These are phyloP conservation scores for Iris pallida DNA, from an alignment of 116 monocot species.

Conservation along the genomic window DNA sequence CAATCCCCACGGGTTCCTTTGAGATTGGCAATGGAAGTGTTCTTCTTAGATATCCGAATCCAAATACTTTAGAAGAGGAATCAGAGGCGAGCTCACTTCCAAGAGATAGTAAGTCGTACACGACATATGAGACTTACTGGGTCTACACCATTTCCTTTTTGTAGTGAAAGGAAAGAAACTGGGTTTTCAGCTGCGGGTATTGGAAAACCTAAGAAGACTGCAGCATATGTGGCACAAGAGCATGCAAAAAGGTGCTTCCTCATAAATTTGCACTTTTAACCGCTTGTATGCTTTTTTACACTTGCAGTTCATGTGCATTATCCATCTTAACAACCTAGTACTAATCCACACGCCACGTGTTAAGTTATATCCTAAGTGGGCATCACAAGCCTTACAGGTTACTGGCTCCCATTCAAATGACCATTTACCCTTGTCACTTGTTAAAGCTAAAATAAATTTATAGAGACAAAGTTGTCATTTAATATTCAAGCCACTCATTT, in stretches of 20 bases:
- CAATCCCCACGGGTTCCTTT: conserved; percentile 49
- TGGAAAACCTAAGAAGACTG: conserved; percentile 23
- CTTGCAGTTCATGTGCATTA: neutral
- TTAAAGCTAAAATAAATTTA: too few relatives aligned
- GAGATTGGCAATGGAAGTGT: conserved; percentile 87
- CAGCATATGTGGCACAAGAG: conserved; percentile 10
- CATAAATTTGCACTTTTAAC: neutral
- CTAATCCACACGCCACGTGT: too few relatives aligned
- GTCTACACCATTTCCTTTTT: conserved; percentile 23
- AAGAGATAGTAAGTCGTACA: conserved; percentile 28
- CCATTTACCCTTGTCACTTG: too few relatives aligned
- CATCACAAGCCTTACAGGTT: too few relatives aligned
- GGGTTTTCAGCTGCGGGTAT: conserved; percentile 15
- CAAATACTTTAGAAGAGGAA: conserved; percentile 69
- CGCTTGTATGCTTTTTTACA: neutral
- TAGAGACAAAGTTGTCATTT: too few relatives aligned
- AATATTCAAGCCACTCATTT: too few relatives aligned
- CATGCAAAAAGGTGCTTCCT: conserved; percentile 16
- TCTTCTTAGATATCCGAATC: conserved; percentile 62
- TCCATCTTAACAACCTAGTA: too few relatives aligned
- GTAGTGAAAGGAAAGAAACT: conserved; percentile 35
- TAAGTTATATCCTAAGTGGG: too few relatives aligned
- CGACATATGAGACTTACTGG: conserved; percentile 23
- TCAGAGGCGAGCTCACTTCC: conserved; percentile 92
- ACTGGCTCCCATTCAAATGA: too few relatives aligned